phyloP scores from a whole-genome alignment of 305 asterid genomes.

The Fraxinus sp. region DNA sequence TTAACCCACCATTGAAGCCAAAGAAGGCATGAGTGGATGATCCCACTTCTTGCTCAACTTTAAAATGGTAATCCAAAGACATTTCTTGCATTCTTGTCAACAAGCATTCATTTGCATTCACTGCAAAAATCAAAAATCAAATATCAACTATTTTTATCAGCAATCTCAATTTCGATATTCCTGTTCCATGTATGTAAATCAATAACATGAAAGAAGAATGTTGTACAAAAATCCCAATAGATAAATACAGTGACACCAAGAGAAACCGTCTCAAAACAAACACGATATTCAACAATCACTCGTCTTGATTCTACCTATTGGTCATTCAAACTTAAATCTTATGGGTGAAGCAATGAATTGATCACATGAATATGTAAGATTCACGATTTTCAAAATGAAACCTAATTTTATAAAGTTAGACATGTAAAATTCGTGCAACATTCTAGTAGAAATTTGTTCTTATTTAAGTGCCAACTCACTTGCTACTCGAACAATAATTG shows the following conservation, averaged over 20 bases:
- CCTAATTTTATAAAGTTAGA: not conserved
- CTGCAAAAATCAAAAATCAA: slow-evolving; percentile 34
- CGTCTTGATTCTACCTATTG: not conserved
- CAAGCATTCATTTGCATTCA: slow-evolving; percentile 64
- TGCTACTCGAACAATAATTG: not conserved
- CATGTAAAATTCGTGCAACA: not conserved
- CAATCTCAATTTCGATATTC: not conserved
- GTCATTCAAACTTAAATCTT: not conserved
- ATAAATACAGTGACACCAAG: not conserved
- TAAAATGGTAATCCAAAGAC: slow-evolving; percentile 77
- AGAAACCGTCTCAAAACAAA: not conserved
- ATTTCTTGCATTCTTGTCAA: slow-evolving; percentile 80
- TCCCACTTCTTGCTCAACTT: slow-evolving; percentile 80
- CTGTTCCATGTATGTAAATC: not conserved
- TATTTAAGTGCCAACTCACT: not conserved
- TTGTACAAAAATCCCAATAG: not conserved
- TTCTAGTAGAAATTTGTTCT: not conserved
- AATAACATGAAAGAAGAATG: not conserved
- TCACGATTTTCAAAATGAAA: not conserved
- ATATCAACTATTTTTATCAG: not conserved
- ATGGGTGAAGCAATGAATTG: not conserved
- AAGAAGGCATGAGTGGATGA: slow-evolving; percentile 79
- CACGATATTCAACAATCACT: not conserved
- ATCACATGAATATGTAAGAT: not conserved
- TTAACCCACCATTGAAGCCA: slow-evolving; percentile 61